phyloP scores from a whole-genome alignment of 1,284 basidiomycete genomes.

The Cutaneotrichosporon sp. region DNA sequence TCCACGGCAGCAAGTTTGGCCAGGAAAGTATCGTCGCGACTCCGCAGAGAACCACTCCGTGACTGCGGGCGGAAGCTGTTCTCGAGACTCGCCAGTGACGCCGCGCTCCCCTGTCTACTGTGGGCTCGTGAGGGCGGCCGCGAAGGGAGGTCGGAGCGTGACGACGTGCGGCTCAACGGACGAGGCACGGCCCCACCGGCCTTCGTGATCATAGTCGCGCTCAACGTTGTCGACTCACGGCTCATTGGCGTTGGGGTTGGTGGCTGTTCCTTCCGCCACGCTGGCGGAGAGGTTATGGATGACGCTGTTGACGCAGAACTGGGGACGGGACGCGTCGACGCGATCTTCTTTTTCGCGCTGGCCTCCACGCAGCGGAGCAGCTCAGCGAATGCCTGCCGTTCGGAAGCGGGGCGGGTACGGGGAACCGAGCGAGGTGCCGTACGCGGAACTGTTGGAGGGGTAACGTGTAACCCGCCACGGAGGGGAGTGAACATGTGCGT shows the following conservation, averaged over 20 bases:
- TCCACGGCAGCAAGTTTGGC: conserved; percentile 7
- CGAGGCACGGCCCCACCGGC: background rate
- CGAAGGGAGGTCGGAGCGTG: background rate
- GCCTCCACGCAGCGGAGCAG: conserved; percentile 21
- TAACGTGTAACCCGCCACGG: background rate
- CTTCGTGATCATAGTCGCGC: background rate
- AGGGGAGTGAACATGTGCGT: conserved; percentile 13
- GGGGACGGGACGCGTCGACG: conserved; percentile 1
- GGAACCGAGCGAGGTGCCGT: conserved; percentile 19
- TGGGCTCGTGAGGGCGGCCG: background rate
- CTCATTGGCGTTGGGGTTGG: conserved; percentile 22
- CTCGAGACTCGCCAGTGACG: background rate
- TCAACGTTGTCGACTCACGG: conserved; percentile 10
- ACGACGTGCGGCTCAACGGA: background rate
- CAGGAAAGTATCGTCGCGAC: conserved; percentile 14
- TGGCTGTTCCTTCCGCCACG: conserved; percentile 18
- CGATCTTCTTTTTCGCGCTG: conserved; percentile 21
- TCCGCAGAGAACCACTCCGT: background rate
- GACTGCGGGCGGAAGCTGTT: background rate
- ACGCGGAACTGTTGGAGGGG: conserved; percentile 12
- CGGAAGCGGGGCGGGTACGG: conserved; percentile 19
- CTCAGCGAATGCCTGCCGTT: conserved; percentile 21
- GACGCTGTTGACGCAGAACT: conserved; percentile 10
- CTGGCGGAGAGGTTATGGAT: background rate
- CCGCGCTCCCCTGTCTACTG: background rate